Percentiles rank a stretch among this genome's conserved stretches.
These are phyloP conservation scores for Myriosclerotinia curreyana DNA, from an alignment of 2,329 filamentous ascomycete genomes.

Conservation along the genomic window DNA sequence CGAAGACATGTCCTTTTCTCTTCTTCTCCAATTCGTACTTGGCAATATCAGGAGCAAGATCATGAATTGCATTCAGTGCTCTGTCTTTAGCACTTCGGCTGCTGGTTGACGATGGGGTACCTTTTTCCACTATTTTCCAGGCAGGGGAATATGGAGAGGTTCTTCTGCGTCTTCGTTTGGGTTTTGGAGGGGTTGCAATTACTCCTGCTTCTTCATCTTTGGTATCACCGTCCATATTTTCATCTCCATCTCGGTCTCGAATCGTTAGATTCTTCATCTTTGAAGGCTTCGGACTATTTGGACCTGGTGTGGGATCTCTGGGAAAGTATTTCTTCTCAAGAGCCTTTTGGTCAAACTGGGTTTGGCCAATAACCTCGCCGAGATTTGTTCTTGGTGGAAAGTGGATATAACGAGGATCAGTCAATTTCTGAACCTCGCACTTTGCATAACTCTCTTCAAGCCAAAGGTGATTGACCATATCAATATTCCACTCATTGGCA, in stretches of 20 bases:
- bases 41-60: conserved; percentile 77
- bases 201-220: conserved; percentile 29
- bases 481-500: conserved; percentile 85
- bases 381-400: conserved; percentile 90
- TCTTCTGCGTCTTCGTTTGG: conserved; percentile 23
- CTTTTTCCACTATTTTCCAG: too few species aligned
- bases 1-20: conserved; percentile 58
- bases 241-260: conserved; percentile 41
- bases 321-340: conserved; percentile 65
- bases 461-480: conserved; percentile 94
- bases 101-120: conserved; percentile 72
- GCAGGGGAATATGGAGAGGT: too few species aligned
- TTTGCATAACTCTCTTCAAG: conserved; percentile 95
- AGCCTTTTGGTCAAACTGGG: conserved; percentile 64
- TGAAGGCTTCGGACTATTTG: conserved; percentile 49
- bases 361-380: conserved; percentile 89
- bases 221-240: conserved; percentile 19
- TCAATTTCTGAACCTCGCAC: conserved; percentile 71
- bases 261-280: conserved; percentile 44
- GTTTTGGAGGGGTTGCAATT: conserved; percentile 16
- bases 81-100: conserved; percentile 86
- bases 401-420: conserved; percentile 73
- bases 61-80: conserved; percentile 73
- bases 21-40: conserved; percentile 94
- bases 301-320: conserved; percentile 41